A percentile compares a stretch with the other conserved stretches of the same genome.
Evolutionary conservation across 1,284 basidiomycete species (phyloP).

Genomic region (Mycosarcoma maydis): DNA sequence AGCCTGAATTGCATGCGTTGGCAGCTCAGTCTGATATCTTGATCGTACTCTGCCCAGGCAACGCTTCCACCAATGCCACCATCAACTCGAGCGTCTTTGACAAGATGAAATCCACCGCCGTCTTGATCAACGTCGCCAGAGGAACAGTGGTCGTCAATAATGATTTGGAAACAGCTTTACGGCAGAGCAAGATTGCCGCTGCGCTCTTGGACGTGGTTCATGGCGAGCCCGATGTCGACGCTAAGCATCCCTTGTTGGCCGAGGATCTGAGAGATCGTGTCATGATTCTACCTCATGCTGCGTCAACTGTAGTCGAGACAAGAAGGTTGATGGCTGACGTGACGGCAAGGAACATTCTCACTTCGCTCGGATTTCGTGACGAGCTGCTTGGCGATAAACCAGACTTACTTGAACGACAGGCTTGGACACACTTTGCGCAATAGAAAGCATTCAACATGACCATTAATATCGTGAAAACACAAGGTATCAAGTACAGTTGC

Average conservation of each 20-base stretch:
- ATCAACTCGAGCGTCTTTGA: conserved; percentile 16
- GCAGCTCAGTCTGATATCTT: conserved; percentile 26
- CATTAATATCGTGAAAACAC: too few relatives aligned
- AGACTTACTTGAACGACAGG: conserved; percentile 3
- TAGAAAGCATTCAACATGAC: too few relatives aligned
- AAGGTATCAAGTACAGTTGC: too few relatives aligned
- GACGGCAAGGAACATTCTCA: conserved; percentile 23
- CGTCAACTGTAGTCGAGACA: conserved; percentile 20
- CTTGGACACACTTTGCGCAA: conserved; percentile 29
- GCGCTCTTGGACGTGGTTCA: conserved; percentile 29
- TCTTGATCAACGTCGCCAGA: conserved; percentile 30
- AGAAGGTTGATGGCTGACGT: conserved; percentile 22
- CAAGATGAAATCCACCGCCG: conserved; percentile 11
- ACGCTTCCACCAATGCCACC: conserved; percentile 11
- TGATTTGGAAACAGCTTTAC: conserved; percentile 11
- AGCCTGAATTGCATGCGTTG: conserved; percentile 8
- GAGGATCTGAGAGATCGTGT: conserved; percentile 20
- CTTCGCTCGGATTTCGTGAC: conserved; percentile 15
- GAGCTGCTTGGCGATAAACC: conserved; percentile 13
- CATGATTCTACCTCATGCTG: conserved; percentile 26
- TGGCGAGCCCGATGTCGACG: conserved; percentile 20
- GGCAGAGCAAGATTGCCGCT: conserved; percentile 9
- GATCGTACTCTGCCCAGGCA: conserved; percentile 29
- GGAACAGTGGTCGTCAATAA: conserved; percentile 27
- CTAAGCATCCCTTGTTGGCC: conserved; percentile 14